Evolutionary conservation across 306 rosid genomes (phyloP), one percentile per base, ranked within the genome.

Genomic region (Senna tora): DNA sequence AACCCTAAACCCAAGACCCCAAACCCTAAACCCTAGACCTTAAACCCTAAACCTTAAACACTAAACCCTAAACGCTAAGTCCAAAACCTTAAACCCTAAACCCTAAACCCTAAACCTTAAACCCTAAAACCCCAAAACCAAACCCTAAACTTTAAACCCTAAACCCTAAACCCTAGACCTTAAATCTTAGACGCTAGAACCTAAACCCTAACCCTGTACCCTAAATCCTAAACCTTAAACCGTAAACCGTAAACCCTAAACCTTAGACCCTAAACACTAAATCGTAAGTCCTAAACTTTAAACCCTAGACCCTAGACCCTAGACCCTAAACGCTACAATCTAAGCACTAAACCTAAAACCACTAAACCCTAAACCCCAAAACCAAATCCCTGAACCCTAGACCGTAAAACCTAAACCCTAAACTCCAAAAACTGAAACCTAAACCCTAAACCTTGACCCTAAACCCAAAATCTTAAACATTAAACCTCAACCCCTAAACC

Each of bases 61-160:
- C 74, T 51, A 50, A 69, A 69, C 46, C 74, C 74, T 51, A 50
- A 69, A 69, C 61, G 62, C 61, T 51, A 50, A 69, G 52, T 50
- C 63, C 63, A 34, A 49, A 51, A 69, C 46, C 74, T 64, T 34
- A 50, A 69, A 69, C 61, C 63, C 74, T 34, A 28, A 69, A 69
- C 59, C 74, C 74, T 32, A 50, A 69, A 69, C 61, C 74, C 74
- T 52, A 50, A 52, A 69, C 61, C 62, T 51, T 28, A 46, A 66
- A 66, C 53, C 72, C 72, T 43, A 42, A 66, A 66, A 32, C n/a
- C n/a, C n/a, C n/a, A n/a, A n/a, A n/a, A n/a, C n/a, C n/a, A n/a
- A n/a, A n/a, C n/a, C n/a, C n/a, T n/a, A n/a, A n/a, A n/a, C n/a
- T n/a, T n/a, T n/a, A n/a, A n/a, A n/a, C n/a, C n/a, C n/a, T n/a